Evolutionary conservation across 2,329 filamentous ascomycete species (phyloP).

Genomic region (Byssothecium circinans): DNA sequence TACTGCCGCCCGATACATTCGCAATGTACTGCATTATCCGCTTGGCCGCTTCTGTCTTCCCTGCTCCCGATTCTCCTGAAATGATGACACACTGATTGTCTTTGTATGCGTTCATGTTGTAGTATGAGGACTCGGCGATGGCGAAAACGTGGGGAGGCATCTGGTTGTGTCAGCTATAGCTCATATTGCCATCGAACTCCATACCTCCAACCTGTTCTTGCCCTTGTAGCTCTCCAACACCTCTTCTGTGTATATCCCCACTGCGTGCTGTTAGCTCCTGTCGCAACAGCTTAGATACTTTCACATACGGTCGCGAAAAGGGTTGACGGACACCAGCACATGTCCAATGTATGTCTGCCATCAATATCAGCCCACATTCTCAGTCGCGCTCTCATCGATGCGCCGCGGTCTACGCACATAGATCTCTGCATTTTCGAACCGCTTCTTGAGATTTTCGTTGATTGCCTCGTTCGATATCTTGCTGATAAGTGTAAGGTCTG

Average conservation of each 20-base stretch:
- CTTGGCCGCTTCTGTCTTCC: conserved; percentile 98
- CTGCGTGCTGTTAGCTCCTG: conserved; percentile 49
- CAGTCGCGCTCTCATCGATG: conserved; percentile 10
- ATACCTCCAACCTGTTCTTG: conserved; percentile 86
- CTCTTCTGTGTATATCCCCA: conserved; percentile 95
- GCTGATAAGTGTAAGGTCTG: conserved; percentile 94
- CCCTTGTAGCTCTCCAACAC: conserved; percentile 93
- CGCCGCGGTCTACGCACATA: conserved; percentile 62
- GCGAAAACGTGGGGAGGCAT: conserved; percentile 95
- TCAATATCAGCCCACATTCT: conserved; percentile 28
- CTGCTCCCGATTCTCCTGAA: conserved; percentile 95
- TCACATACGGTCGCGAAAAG: conserved; percentile 79
- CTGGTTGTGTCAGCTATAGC: conserved; percentile 29
- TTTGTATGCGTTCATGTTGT: conserved; percentile 99
- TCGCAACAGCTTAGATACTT: not conserved
- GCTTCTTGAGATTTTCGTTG: conserved; percentile 98
- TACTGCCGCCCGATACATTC: conserved; percentile 83
- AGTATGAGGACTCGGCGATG: conserved; percentile 93
- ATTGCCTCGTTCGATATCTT: conserved; percentile 99
- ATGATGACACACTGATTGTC: conserved; percentile 99
- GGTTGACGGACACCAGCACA: conserved; percentile 98
- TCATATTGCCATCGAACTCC: conserved; percentile 4
- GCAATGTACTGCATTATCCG: conserved; percentile 99
- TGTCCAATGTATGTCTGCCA: conserved; percentile 92
- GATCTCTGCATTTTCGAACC: conserved; percentile 96